phyloP scores from a whole-genome alignment of 2,329 filamentous ascomycete species.

The Ploettnerulaceae sp. region DNA sequence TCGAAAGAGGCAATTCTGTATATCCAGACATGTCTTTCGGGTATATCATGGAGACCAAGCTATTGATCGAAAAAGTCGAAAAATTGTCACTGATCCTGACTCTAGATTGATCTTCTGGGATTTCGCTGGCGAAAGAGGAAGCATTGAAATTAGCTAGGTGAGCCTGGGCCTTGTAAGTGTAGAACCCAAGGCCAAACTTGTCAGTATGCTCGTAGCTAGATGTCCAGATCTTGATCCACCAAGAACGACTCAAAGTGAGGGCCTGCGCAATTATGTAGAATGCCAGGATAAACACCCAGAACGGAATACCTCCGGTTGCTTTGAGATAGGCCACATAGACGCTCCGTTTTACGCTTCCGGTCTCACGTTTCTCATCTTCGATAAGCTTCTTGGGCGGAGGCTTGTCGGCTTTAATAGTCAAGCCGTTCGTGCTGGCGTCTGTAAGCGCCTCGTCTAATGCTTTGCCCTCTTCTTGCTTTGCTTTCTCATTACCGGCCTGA shows the following conservation, averaged over 20 bases:
- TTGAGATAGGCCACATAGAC: conserved; percentile 63
- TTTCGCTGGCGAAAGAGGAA: not conserved
- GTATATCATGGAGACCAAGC: not conserved
- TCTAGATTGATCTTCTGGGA: not conserved
- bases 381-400: conserved; percentile 35
- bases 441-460: not conserved
- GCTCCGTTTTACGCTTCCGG: conserved; percentile 58
- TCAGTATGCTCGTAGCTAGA: conserved; percentile 36
- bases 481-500: conserved; percentile 9
- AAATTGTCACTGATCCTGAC: not conserved
- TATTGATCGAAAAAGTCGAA: not conserved
- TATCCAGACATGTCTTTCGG: not conserved
- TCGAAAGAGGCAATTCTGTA: not conserved
- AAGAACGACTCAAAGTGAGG: conserved; percentile 43
- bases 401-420: conserved; percentile 2
- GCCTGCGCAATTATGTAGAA: conserved; percentile 42
- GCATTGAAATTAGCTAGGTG: not conserved
- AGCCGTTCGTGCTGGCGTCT: conserved; percentile 2
- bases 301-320: conserved; percentile 56
- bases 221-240: conserved; percentile 61
- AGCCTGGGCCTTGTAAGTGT: conserved; percentile 6
- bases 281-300: conserved; percentile 52
- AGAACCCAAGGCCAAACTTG: not conserved
- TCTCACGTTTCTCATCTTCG: conserved; percentile 65
- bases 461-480: not conserved